These are phyloP conservation scores for Termitomyces sp. DNA, from an alignment of 768 basidiomycete genomes.

Conservation along the genomic window DNA sequence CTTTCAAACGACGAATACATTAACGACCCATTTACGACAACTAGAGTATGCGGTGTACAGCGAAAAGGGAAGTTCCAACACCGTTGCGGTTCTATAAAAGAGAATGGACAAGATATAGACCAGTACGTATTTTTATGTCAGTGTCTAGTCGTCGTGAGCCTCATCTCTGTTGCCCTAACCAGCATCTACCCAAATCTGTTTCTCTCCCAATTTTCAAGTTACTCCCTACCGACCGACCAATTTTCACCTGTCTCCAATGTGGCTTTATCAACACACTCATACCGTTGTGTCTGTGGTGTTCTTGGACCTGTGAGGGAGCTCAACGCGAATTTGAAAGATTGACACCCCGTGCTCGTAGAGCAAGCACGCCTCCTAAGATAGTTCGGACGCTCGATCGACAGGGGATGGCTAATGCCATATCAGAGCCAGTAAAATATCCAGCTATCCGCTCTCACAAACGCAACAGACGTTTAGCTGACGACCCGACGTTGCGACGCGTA, in stretches of 20 bases:
- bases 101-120: conserved; percentile 39
- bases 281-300: conserved; percentile 47
- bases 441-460: neutral
- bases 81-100: conserved; percentile 30
- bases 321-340: conserved; percentile 33
- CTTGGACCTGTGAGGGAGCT: conserved; percentile 39
- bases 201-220: conserved; percentile 43
- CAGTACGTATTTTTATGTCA: conserved; percentile 19
- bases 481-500: neutral
- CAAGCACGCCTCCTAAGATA: conserved; percentile 24
- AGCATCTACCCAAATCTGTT: conserved; percentile 41
- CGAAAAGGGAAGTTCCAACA: neutral
- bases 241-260: conserved; percentile 42
- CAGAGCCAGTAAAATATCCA: neutral
- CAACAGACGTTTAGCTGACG: neutral
- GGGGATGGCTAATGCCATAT: neutral
- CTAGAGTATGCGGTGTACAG: neutral
- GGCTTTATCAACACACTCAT: conserved; percentile 44
- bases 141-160: conserved; percentile 3
- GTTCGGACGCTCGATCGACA: conserved; percentile 10
- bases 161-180: conserved; percentile 1
- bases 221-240: conserved; percentile 31
- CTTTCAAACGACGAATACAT: neutral
- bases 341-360: conserved; percentile 30
- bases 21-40: conserved; percentile 1